Evolutionary conservation across 768 basidiomycete species (phyloP), one percentile per base, ranked within the genome.

Genomic region (Termitomyces sp.): DNA sequence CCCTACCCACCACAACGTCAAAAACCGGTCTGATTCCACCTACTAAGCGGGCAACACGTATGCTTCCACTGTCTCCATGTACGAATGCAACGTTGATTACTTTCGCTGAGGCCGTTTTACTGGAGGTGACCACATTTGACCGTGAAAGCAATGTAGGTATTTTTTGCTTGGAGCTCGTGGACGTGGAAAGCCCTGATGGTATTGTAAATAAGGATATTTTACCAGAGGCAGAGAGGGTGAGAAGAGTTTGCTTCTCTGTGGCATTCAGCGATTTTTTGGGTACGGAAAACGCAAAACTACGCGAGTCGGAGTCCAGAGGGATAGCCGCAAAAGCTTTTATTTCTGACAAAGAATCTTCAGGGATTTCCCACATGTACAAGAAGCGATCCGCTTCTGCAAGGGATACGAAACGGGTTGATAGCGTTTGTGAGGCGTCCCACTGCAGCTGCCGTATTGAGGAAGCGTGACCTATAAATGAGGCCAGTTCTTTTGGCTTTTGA

Each of bases 381-480:
- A 83, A 79, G 31, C 86, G 81, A 68, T 89, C 88, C 7, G 72
- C 75, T 66, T 87, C 81, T 13, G 87, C 87, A 49, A 76, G 73
- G 4, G 88, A 85, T 54, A 84, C 68, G 67, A 89, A 86, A 31
- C 77, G 79, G 39, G 72, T 73, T 9, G 77, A 64, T 52, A 75
- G 72, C 31, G 67, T 65, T 59, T 73, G 68, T 16, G 76, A 75
- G 13, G 65, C 67, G 54, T 80, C 80, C 85, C 86, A 88, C 56
- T 76, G 75, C 13, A 86, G 65, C 31, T 71, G 69, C 61, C 74
- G 80, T 59, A 85, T 73, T 8, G 79, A 72, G 22, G 87, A 85
- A 4, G 85, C 83, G 64, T 89, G 88, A 0, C 88, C 88, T 20
- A 82, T 86, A 61, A 87, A 87, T 12, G 77, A 76, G 3, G 81